Evolutionary conservation across 1,139 yeast genomes (phyloP).

Genomic region (Saccharomyces hybrid): DNA sequence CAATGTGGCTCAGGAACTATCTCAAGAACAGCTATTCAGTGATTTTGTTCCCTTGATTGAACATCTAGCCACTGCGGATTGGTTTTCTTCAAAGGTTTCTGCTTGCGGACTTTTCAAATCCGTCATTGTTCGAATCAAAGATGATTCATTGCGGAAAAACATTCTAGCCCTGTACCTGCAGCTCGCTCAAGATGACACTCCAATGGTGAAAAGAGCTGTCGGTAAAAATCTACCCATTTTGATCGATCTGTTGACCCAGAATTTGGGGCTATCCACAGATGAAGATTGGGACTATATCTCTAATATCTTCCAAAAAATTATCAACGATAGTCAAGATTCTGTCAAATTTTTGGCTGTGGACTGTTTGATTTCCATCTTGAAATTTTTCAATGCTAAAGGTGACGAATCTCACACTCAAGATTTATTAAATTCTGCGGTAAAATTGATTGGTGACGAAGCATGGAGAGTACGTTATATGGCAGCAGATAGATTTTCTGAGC

Average conservation of each 20-base stretch:
- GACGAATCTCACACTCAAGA: conserved; percentile 56
- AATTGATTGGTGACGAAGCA: conserved; percentile 77
- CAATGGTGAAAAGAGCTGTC: conserved; percentile 96
- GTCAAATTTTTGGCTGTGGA: conserved; percentile 88
- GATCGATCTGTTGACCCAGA: conserved; percentile 49
- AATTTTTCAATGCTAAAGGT: conserved; percentile 50
- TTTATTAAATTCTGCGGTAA: conserved; percentile 52
- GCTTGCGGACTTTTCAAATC: conserved; percentile 82
- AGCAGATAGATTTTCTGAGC: conserved; percentile 77
- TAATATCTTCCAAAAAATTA: conserved; percentile 73
- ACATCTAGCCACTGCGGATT: conserved; percentile 75
- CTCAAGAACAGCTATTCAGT: conserved; percentile 58
- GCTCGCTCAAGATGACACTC: conserved; percentile 83
- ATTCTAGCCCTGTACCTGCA: conserved; percentile 61
- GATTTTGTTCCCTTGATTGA: conserved; percentile 71
- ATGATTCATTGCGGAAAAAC: conserved; percentile 45
- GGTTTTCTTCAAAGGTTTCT: conserved; percentile 93
- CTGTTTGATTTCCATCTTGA: conserved; percentile 66
- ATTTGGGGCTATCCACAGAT: conserved; percentile 33
- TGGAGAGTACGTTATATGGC: conserved; percentile 99
- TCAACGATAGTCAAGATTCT: conserved; percentile 87
- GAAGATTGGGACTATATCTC: conserved; percentile 69
- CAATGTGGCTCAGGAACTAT: conserved; percentile 55
- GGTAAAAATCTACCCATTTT: conserved; percentile 75
- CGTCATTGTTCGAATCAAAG: conserved; percentile 55